Evolutionary conservation across 2,329 filamentous ascomycete species (phyloP).

Genomic region (Fusarium albidum): DNA sequence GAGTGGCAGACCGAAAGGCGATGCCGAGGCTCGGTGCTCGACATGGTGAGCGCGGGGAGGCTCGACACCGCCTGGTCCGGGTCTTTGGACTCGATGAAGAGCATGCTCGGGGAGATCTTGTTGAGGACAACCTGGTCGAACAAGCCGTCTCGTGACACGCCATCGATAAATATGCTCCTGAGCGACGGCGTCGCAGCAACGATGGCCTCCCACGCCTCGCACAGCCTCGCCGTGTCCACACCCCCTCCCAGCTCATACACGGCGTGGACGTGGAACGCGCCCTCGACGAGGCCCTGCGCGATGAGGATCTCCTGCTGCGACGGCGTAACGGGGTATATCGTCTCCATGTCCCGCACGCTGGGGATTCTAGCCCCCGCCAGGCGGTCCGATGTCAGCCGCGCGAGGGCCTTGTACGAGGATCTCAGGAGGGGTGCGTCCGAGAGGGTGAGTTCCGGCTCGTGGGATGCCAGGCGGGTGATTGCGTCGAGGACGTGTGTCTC

Average conservation of each 20-base stretch:
- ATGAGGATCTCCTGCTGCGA: conserved; percentile 60
- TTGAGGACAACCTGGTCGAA: conserved; percentile 60
- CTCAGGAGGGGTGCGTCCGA: conserved; percentile 59
- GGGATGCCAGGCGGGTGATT: conserved; percentile 50
- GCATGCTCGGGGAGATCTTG: conserved; percentile 58
- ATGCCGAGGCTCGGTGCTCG: conserved; percentile 54
- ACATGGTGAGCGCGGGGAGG: conserved; percentile 51
- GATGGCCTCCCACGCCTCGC: conserved; percentile 59
- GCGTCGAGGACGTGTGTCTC: conserved; percentile 56
- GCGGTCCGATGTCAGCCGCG: conserved; percentile 53
- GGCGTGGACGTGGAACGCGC: conserved; percentile 53
- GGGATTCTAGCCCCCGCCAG: conserved; percentile 51
- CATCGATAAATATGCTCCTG: conserved; percentile 61
- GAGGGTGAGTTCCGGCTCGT: conserved; percentile 57
- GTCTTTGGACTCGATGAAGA: conserved; percentile 58
- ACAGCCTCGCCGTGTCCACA: conserved; percentile 55
- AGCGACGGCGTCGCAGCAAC: conserved; percentile 55
- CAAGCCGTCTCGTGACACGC: conserved; percentile 56
- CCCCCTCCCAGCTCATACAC: conserved; percentile 55
- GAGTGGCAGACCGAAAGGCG: conserved; percentile 59
- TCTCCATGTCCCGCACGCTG: conserved; percentile 56
- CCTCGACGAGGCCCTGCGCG: conserved; percentile 51
- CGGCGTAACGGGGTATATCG: conserved; percentile 56
- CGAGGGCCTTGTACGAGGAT: conserved; percentile 55
- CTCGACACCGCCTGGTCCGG: conserved; percentile 48